These are phyloP conservation scores for Penicillium frequentans DNA, from an alignment of 2,329 filamentous ascomycete species.

Conservation along the genomic window DNA sequence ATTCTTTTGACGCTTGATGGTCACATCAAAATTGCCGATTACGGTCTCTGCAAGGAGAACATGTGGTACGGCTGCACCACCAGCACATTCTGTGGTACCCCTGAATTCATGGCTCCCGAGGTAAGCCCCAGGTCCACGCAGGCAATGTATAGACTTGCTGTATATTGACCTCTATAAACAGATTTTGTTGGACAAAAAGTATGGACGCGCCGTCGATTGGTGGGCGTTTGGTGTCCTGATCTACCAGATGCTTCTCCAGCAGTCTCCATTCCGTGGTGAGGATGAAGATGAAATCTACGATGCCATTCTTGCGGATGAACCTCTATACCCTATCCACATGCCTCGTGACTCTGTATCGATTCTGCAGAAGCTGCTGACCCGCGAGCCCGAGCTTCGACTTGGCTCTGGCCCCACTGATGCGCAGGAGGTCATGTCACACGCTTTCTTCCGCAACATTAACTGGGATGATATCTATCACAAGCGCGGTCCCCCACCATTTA, in stretches of 20 bases:
- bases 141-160: constrained; percentile 14
- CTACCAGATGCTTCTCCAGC: constrained; percentile 98
- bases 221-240: constrained; percentile 99
- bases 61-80: constrained; percentile 99
- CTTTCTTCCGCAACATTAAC: constrained; percentile 96
- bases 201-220: constrained; percentile 96
- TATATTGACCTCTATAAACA: constrained; percentile 36
- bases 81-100: constrained; percentile 98
- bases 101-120: constrained; percentile 99
- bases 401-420: constrained; percentile 95
- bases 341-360: constrained; percentile 96
- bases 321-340: constrained; percentile 98
- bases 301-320: constrained; percentile 94
- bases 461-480: constrained; percentile 99
- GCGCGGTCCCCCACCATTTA: constrained; percentile 82
- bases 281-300: constrained; percentile 99
- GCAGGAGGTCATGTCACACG: constrained; percentile 97
- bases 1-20: constrained; percentile 93
- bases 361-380: constrained; percentile 91
- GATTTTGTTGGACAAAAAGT: constrained; percentile 98
- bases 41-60: constrained; percentile 98
- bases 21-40: constrained; percentile 98
- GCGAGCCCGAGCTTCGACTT: constrained; percentile 88
- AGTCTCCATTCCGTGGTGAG: constrained; percentile 97
- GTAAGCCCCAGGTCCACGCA: constrained; percentile 49